Evolutionary conservation across 129 eudicot species (phyloP), one percentile per base, ranked within the genome.

Genomic region (Flaveria robusta): DNA sequence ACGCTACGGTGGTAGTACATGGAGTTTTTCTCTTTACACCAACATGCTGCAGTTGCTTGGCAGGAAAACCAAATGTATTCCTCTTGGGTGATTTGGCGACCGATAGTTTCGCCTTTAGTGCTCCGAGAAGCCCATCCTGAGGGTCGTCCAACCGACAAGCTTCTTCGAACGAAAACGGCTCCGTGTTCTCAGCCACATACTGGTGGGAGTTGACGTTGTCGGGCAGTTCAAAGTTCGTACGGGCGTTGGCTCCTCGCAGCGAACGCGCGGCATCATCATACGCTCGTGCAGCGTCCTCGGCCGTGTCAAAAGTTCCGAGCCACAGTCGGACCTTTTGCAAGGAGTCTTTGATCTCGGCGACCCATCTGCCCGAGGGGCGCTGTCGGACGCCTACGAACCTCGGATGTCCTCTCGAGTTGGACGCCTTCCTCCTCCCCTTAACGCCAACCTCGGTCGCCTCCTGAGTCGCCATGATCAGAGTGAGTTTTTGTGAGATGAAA

Each of bases 211-310:
- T 20, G 34, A 15, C 12, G 16, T 9, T 47, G 1, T 62, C 49
- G 4, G 72, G 77, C 51, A 50, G 54, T 54, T 79, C 82, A 47
- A 79, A 79, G 45, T 79, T 79, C 19, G 82, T 79, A 39, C 82
- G 77, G 41, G 82, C 82, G 18, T 79, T 71, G 9, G 71, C 77
- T 26, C 82, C 82, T 20, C 82, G 77, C 7, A 79, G 34, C 14
- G 82, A 16, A 9, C 82, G 82, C 3, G 82, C 77, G 5, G 82
- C 82, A 15, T 71, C 72, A 16, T 79, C 82, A 1, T 79, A 79
- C 13, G 82, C 82, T 20, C 82, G 82, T 7, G 82, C 82, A 3
- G 77, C 9, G 82, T 77, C 54, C 54, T 34, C 39, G 39, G 39
- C 39, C 39, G 39, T 34, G 39, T 34, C 39, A 5, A 34, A 34